Evolutionary conservation across 2,329 filamentous ascomycete species (phyloP).

Genomic region (Coniosporium tulheliwenetii): DNA sequence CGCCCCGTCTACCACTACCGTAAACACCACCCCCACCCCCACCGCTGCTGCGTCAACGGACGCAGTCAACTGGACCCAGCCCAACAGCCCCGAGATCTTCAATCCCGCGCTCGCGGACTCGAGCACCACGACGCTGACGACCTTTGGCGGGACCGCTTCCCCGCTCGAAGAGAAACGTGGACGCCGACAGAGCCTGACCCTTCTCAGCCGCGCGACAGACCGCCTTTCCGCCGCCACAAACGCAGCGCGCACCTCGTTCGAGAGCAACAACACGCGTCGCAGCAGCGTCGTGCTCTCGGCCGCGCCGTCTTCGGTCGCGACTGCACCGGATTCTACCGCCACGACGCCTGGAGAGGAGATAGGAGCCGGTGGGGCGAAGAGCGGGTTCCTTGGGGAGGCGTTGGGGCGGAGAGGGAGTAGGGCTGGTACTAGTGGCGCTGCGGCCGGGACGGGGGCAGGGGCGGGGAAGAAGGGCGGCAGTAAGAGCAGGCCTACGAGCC

Average conservation of each 20-base stretch:
- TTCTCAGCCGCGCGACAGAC: too few relatives aligned
- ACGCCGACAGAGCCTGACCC: too few relatives aligned
- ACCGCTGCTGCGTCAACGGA: background rate
- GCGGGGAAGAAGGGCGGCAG: conserved; percentile 10
- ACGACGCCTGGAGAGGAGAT: background rate
- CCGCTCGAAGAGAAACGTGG: conserved; percentile 1
- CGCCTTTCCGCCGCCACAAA: too few relatives aligned
- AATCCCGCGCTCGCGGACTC: background rate
- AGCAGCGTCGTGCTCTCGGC: conserved; percentile 9
- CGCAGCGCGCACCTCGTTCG: too few relatives aligned
- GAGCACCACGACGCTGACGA: background rate
- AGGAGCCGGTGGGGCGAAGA: too few relatives aligned
- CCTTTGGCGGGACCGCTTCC: conserved; percentile 8
- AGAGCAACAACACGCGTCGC: background rate
- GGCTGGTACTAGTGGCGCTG: conserved; percentile 8
- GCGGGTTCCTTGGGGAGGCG: too few relatives aligned
- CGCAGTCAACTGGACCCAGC: background rate
- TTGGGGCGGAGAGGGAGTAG: background rate
- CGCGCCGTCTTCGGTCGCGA: background rate
- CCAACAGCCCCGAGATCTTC: background rate
- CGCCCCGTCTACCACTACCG: background rate
- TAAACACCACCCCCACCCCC: background rate
- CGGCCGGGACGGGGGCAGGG: conserved; percentile 11
- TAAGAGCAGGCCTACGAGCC: conserved; percentile 26
- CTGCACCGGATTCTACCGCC: background rate